Conservation (phyloP, 176 grass and related monocot species). For the Triticum dicoccoides region DNA sequence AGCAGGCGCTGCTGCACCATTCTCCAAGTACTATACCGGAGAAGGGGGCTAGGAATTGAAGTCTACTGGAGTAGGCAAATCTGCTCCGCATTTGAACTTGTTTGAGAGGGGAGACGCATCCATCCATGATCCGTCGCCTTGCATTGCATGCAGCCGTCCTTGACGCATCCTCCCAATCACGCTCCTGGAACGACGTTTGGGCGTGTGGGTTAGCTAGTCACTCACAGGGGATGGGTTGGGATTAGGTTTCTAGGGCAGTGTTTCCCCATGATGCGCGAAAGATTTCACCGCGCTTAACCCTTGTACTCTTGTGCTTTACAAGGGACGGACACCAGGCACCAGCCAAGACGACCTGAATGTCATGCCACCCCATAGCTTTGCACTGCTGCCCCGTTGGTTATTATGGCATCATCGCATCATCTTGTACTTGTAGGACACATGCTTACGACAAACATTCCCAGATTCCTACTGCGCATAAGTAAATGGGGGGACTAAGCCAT, state of each 20-base stretch:
- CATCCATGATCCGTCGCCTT: background rate
- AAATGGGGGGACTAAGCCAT: background rate
- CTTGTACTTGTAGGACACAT: background rate
- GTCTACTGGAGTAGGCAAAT: background rate
- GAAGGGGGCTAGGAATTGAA: background rate
- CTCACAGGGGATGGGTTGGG: slow-evolving; percentile 7
- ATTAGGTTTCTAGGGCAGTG: slow-evolving; percentile 46
- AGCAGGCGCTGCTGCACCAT: slow-evolving; percentile 6
- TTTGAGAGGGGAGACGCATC: background rate
- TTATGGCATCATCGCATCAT: background rate
- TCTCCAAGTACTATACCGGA: background rate
- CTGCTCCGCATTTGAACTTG: slow-evolving; percentile 13
- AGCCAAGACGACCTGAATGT: slow-evolving; percentile 23
- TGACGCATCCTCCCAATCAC: slow-evolving; percentile 33
- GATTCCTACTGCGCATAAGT: background rate
- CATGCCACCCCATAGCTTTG: background rate
- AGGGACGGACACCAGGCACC: slow-evolving; percentile 1
- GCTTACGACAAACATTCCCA: slow-evolving; percentile 1
- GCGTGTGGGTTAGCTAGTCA: background rate
- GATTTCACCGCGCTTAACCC: background rate
- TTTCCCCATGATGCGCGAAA: background rate
- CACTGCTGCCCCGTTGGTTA: background rate
- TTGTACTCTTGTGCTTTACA: slow-evolving; percentile 19
- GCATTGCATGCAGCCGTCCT: background rate
- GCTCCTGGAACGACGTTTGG: slow-evolving; percentile 2